Base-by-base conservation (phyloP, 805 yeast genomes). In the Torulaspora franciscae region DNA sequence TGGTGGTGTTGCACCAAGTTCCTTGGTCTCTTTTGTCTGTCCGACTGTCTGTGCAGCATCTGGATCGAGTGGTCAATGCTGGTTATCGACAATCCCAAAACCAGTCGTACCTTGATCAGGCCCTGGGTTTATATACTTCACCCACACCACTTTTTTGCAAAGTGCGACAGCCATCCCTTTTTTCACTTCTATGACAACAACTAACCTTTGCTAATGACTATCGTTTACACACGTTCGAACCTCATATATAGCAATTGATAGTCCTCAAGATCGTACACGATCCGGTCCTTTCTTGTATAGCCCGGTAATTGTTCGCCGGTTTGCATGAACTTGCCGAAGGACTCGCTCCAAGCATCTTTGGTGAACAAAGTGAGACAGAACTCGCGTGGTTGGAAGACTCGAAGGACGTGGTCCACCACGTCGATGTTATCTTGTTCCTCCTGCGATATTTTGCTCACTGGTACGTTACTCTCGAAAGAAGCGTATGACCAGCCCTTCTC, bases 401-500 rank as follows among this genome's bases (percentile, higher is more conserved):
- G 57, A 52, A 89, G 70, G 2, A 89, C 83, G 32, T 75, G 76
- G 33, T 67, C 53, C 49, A 86, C 64, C 7, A 87, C 80, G n/a
- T 74, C 75, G 26, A 73, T 60, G 55, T 82, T 77, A 50, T 72
- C 66, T 30, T 70, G 69, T 10, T 62, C 54, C 25, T 64, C 49
- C 55, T 53, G 35, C 57, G 72, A 50, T 43, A 70, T 46, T 36
- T 66, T 50, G 39, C 51, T 55, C 8, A 77, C 68, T 6, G 84
- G 82, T 32, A 81, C 86, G 64, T 87, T 91, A 15, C 96, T 81
- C 64, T 93, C 98, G 65, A 93, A 93, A 7, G 95, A 85, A 4
- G 98, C 98, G 66, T 91, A 91, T 4, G 96, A 87, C 88, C 95
- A 91, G 29, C 91, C 95, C 17, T 72, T 63, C 62, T 93, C 98